These are phyloP conservation scores for Epichloe scottii DNA, from an alignment of 2,329 filamentous ascomycete genomes.

Conservation along the genomic window DNA sequence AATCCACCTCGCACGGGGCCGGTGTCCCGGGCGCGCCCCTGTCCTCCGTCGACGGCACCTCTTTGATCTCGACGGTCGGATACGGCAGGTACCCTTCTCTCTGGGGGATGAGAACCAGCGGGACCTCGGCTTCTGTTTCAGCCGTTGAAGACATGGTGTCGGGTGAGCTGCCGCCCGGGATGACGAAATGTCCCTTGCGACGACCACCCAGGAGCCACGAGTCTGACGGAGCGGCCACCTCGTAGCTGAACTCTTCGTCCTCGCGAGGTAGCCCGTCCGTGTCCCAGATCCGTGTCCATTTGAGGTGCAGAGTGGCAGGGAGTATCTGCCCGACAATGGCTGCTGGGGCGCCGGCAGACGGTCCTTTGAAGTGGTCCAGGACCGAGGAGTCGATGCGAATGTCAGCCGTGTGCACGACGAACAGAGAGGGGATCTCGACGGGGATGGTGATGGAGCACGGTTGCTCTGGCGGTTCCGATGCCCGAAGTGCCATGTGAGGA, in stretches of 20 bases:
- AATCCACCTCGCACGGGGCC: slow-evolving; percentile 61
- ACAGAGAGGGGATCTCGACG: slow-evolving; percentile 75
- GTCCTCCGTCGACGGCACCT: slow-evolving; percentile 28
- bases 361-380: slow-evolving; percentile 17
- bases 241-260: slow-evolving; percentile 68
- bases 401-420: slow-evolving; percentile 70
- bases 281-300: slow-evolving; percentile 53
- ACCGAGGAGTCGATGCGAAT: slow-evolving; percentile 38
- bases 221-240: slow-evolving; percentile 61
- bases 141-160: slow-evolving; percentile 31
- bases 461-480: slow-evolving; percentile 16
- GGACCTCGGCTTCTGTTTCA: slow-evolving; percentile 45
- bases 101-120: slow-evolving; percentile 68
- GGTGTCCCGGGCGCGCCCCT: slow-evolving; percentile 11
- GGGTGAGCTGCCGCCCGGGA: slow-evolving; percentile 28
- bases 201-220: slow-evolving; percentile 78
- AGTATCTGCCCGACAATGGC: slow-evolving; percentile 53
- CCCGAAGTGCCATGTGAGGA: slow-evolving; percentile 15
- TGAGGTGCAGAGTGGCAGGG: slow-evolving; percentile 46
- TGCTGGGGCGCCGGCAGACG: slow-evolving; percentile 26
- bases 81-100: slow-evolving; percentile 66
- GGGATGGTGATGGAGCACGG: slow-evolving; percentile 66
- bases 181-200: slow-evolving; percentile 64
- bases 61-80: slow-evolving; percentile 67
- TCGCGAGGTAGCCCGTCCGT: slow-evolving; percentile 27